Conservation (phyloP, 83 land plant species). For the Isoetes engelmannii region DNA sequence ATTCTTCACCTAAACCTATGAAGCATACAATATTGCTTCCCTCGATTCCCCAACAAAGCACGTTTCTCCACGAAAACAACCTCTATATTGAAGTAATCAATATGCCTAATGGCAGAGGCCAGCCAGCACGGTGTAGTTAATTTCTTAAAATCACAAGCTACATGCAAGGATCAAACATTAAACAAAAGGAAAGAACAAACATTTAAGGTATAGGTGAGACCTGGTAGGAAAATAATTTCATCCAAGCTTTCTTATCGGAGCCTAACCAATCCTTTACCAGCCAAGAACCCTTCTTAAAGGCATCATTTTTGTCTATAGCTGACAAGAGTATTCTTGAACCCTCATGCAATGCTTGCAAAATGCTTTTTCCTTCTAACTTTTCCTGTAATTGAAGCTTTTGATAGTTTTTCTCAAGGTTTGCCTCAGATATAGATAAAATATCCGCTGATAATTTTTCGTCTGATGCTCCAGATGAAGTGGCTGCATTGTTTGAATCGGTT, state of each 20-base stretch:
- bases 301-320: slow-evolving; percentile 51
- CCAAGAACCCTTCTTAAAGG: slow-evolving; percentile 55
- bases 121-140: neutral
- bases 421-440: too few species aligned
- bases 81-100: neutral
- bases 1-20: too few species aligned
- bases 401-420: too few species aligned
- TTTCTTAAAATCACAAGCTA: neutral
- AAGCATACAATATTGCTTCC: too few species aligned
- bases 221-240: slow-evolving; percentile 79
- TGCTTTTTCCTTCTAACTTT: too few species aligned
- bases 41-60: too few species aligned
- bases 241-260: slow-evolving; percentile 73
- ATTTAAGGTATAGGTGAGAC: slow-evolving; percentile 12
- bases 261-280: slow-evolving; percentile 81
- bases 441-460: too few species aligned
- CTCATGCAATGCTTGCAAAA: slow-evolving; percentile 58
- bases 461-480: too few species aligned
- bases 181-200: neutral
- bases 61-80: too few species aligned
- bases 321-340: slow-evolving; percentile 69
- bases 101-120: slow-evolving; percentile 2
- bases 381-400: too few species aligned
- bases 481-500: too few species aligned
- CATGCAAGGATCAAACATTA: neutral